phyloP scores from a whole-genome alignment of 345 rosid species.

The Draba incana region DNA sequence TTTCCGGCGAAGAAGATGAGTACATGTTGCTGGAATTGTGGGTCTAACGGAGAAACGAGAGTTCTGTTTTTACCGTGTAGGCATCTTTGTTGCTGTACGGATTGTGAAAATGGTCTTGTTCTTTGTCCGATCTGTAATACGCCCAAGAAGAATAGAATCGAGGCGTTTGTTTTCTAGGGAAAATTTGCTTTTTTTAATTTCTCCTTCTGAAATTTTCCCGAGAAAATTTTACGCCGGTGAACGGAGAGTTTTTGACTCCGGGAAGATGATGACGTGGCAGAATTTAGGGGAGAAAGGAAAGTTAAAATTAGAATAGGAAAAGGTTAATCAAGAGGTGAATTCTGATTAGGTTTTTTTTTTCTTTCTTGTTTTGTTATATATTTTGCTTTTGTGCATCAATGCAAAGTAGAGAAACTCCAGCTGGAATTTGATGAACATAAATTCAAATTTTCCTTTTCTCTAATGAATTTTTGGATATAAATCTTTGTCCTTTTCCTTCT shows the following conservation, averaged over 20 bases:
- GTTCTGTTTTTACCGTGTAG: constrained; percentile 91
- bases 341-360: constrained; percentile 16
- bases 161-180: constrained; percentile 60
- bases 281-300: background rate
- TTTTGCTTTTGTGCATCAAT: background rate
- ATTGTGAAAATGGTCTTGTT: constrained; percentile 59
- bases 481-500: background rate
- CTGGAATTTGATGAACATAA: constrained; percentile 34
- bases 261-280: constrained; percentile 24
- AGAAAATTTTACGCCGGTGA: constrained; percentile 12
- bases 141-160: constrained; percentile 71
- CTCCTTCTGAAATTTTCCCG: constrained; percentile 32
- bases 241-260: background rate
- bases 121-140: constrained; percentile 74
- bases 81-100: constrained; percentile 78
- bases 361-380: background rate
- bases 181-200: background rate
- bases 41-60: constrained; percentile 51
- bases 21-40: constrained; percentile 60
- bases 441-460: constrained; percentile 19
- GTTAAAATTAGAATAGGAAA: constrained; percentile 14
- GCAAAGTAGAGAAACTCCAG: constrained; percentile 6
- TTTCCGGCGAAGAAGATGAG: constrained; percentile 19
- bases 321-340: constrained; percentile 33
- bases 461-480: background rate